A percentile compares a stretch with the other conserved stretches of the same genome.
Evolutionary conservation across 257 asterid species (phyloP).

Genomic region (Apocynum venetum): DNA sequence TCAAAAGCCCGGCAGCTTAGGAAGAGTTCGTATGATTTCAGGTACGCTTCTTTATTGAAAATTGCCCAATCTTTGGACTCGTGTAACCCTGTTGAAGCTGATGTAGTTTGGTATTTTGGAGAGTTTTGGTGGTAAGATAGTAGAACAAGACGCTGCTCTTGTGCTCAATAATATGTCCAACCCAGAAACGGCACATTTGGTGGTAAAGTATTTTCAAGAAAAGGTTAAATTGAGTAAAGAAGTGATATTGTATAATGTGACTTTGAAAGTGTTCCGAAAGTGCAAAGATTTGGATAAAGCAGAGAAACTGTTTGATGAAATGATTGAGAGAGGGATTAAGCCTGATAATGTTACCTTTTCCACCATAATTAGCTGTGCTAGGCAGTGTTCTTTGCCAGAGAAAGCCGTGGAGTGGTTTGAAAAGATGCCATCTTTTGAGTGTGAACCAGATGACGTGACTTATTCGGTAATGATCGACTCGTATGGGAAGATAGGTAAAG

Average conservation of each 20-base stretch:
- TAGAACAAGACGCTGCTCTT: conserved; percentile 62
- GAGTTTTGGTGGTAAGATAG: conserved; percentile 36
- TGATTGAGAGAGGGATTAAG: conserved; percentile 66
- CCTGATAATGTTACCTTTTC: conserved; percentile 86
- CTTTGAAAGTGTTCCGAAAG: conserved; percentile 70
- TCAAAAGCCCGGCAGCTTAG: conserved; percentile 53
- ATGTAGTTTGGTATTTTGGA: conserved; percentile 30
- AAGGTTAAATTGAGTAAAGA: conserved; percentile 32
- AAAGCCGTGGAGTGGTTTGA: conserved; percentile 90
- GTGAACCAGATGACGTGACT: conserved; percentile 69
- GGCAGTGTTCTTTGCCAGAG: conserved; percentile 61
- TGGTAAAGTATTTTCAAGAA: conserved; percentile 47
- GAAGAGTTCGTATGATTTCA: conserved; percentile 44
- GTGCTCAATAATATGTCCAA: conserved; percentile 73
- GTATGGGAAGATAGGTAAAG: conserved; percentile 74
- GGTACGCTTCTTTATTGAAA: conserved; percentile 57
- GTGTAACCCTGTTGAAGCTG: conserved; percentile 42
- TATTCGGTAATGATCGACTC: conserved; percentile 81
- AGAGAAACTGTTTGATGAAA: conserved; percentile 51
- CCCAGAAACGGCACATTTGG: conserved; percentile 42
- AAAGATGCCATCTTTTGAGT: conserved; percentile 63
- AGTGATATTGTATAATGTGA: conserved; percentile 70
- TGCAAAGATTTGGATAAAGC: conserved; percentile 56
- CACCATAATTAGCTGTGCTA: conserved; percentile 84
- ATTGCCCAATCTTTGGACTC: conserved; percentile 55